Conservation (phyloP, 352 stramenopile genomes). For the Phytophthora podocarpi region DNA sequence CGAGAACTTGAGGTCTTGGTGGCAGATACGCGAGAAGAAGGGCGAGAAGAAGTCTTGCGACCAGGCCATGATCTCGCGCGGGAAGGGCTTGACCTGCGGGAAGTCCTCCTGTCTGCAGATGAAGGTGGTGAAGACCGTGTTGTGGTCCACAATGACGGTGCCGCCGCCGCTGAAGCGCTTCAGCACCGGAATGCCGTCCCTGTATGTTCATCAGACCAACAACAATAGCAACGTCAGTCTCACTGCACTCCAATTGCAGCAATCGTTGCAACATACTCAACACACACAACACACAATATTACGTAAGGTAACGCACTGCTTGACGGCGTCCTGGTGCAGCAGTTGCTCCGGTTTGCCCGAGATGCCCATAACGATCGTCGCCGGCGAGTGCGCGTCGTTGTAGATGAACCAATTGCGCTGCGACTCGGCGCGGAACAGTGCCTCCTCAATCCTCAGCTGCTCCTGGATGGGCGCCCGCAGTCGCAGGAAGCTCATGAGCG, state of each 20-base stretch:
- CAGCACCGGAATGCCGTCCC: conserved; percentile 86
- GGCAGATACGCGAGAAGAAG: conserved; percentile 71
- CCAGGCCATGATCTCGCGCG: conserved; percentile 94
- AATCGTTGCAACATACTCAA: neutral
- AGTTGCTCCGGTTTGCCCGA: conserved; percentile 93
- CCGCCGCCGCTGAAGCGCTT: conserved; percentile 97
- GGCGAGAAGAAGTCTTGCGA: conserved; percentile 79
- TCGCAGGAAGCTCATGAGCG: conserved; percentile 71
- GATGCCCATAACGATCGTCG: conserved; percentile 95
- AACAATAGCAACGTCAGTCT: neutral
- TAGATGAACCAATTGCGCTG: conserved; percentile 84
- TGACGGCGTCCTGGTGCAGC: conserved; percentile 85
- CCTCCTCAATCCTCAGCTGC: conserved; percentile 93
- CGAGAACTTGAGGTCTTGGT: conserved; percentile 66
- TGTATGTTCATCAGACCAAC: conserved; percentile 24
- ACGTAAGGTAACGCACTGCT: conserved; percentile 61
- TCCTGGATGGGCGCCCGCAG: conserved; percentile 75
- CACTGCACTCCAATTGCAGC: neutral
- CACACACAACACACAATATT: too few relatives aligned
- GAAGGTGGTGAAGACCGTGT: conserved; percentile 93
- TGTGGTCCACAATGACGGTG: conserved; percentile 96
- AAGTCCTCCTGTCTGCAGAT: conserved; percentile 89
- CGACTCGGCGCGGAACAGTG: conserved; percentile 90
- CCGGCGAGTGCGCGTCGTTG: conserved; percentile 66
- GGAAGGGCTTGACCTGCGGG: conserved; percentile 81